Percentiles rank a stretch among this genome's conserved stretches.
Conservation (phyloP, 345 rosid species). For the Combretum micranthum region DNA sequence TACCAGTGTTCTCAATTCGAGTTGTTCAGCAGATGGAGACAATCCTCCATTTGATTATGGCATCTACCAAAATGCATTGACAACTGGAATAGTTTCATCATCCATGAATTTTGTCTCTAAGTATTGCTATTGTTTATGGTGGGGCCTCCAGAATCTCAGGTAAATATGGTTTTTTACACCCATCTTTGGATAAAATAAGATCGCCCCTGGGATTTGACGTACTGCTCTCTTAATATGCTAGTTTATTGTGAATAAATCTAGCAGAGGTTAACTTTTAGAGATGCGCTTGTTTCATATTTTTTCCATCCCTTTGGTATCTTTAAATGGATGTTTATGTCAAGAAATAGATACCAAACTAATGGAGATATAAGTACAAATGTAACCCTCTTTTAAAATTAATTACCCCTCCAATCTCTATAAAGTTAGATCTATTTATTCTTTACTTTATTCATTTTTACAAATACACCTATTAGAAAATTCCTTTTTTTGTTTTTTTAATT, state of each 20-base stretch:
- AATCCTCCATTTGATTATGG: slow-evolving; percentile 63
- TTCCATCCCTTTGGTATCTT: too few species aligned
- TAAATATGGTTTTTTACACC: slow-evolving; percentile 11
- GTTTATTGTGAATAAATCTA: background rate
- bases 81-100: slow-evolving; percentile 74
- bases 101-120: slow-evolving; percentile 69
- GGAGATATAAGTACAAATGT: too few species aligned
- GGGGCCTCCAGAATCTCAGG: slow-evolving; percentile 99
- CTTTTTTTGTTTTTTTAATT: too few species aligned
- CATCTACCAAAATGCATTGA: slow-evolving; percentile 55
- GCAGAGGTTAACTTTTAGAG: background rate
- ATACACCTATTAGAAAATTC: too few species aligned
- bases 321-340: too few species aligned
- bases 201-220: too few species aligned
- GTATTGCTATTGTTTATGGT: slow-evolving; percentile 88
- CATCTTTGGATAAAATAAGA: background rate
- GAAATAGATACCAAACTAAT: too few species aligned
- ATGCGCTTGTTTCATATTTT: too few species aligned
- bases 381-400: too few species aligned
- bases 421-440: too few species aligned
- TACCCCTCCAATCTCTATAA: too few species aligned
- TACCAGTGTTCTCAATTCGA: slow-evolving; percentile 19
- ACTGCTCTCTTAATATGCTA: background rate
- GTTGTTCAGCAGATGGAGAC: slow-evolving; percentile 32
- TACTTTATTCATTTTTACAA: too few species aligned